Conservation (phyloP, 139 green algal species). For the Raphidocelis subcapitata region DNA sequence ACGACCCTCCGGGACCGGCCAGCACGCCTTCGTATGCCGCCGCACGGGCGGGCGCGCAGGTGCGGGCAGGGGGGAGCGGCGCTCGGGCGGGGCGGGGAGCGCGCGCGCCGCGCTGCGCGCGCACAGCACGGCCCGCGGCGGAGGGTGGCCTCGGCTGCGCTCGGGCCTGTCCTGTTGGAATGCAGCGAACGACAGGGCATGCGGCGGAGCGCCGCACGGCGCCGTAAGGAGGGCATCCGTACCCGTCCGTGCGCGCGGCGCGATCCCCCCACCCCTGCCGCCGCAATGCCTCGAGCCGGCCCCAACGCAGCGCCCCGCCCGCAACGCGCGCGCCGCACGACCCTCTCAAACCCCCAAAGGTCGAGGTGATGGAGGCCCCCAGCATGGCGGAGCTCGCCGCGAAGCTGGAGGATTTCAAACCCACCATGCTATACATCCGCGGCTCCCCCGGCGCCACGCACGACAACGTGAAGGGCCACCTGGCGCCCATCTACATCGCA, state of each 20-base stretch:
- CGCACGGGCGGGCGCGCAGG: slow-evolving; percentile 11
- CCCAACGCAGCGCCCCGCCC: too few relatives aligned
- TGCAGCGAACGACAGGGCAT: too few relatives aligned
- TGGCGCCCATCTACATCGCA: slow-evolving; percentile 22
- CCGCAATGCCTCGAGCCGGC: too few relatives aligned
- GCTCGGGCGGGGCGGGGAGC: too few relatives aligned
- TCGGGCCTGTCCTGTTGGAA: too few relatives aligned
- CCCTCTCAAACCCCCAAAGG: slow-evolving; percentile 24
- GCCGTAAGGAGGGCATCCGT: too few relatives aligned
- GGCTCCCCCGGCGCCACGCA: slow-evolving; percentile 18
- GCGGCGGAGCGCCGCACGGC: too few relatives aligned
- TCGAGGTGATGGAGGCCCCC: slow-evolving; percentile 45
- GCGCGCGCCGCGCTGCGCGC: too few relatives aligned
- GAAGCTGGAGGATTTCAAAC: slow-evolving; percentile 35
- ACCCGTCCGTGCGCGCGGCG: too few relatives aligned
- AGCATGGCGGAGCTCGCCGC: slow-evolving; percentile 41
- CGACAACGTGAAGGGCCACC: slow-evolving; percentile 26
- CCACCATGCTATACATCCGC: slow-evolving; percentile 61
- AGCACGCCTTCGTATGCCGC: not conserved
- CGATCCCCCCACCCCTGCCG: too few relatives aligned
- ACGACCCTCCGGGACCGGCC: slow-evolving; percentile 18
- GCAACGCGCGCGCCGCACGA: not conserved
- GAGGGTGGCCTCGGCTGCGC: too few relatives aligned
- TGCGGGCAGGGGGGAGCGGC: not conserved
- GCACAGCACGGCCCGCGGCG: too few relatives aligned